Conservation (phyloP, 306 rosid species). For the Lathyrus tuberosus region DNA sequence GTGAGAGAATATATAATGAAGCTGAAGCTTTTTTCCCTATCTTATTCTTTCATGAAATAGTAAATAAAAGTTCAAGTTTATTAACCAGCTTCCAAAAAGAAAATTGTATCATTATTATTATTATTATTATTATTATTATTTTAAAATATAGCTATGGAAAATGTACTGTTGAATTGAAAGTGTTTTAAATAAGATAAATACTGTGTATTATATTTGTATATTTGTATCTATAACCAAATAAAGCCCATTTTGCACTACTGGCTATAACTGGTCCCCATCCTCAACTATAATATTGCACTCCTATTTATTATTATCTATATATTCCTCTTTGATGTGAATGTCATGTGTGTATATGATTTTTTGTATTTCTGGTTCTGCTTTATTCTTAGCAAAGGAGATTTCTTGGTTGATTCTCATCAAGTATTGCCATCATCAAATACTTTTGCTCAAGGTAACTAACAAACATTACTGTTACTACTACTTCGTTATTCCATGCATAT, state of each 20-base stretch:
- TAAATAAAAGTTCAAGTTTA: conserved; percentile 42
- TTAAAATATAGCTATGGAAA: conserved; percentile 48
- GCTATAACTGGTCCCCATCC: conserved; percentile 66
- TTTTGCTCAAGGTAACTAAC: conserved; percentile 52
- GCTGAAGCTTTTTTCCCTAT: not conserved
- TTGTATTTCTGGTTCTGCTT: conserved; percentile 43
- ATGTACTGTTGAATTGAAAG: conserved; percentile 57
- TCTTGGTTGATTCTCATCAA: conserved; percentile 43
- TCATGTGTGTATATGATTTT: no score
- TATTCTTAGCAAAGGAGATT: conserved; percentile 50
- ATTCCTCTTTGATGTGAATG: conserved; percentile 37
- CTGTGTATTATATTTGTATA: conserved; percentile 9
- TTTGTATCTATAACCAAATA: conserved; percentile 32
- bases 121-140: not conserved
- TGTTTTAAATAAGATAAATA: conserved; percentile 42
- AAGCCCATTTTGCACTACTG: conserved; percentile 51
- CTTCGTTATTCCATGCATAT: conserved; percentile 7
- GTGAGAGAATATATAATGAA: conserved; percentile 44
- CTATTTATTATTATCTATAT: not conserved
- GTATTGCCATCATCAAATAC: conserved; percentile 44
- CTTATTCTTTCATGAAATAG: conserved; percentile 50
- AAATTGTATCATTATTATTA: not conserved
- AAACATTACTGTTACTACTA: not conserved
- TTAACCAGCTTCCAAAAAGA: conserved; percentile 30
- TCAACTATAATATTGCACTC: conserved; percentile 38